Conservation (phyloP, 257 asterid species). For the Echium plantagineum region DNA sequence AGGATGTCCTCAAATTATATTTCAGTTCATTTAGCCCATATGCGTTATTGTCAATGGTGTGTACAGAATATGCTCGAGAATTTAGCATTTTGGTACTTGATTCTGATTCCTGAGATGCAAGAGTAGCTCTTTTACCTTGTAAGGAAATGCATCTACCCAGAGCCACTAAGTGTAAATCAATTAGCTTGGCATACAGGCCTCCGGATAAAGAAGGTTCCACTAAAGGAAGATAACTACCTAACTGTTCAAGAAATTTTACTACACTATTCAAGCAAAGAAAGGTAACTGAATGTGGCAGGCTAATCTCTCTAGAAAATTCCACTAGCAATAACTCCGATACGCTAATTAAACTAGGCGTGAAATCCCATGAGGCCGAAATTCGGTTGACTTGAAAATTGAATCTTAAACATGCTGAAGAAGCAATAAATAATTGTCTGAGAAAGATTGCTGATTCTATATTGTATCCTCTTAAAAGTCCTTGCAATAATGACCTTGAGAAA, state of each 20-base stretch:
- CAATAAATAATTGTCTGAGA: slow-evolving; percentile 55
- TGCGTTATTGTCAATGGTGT: slow-evolving; percentile 20
- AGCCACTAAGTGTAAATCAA: slow-evolving; percentile 63
- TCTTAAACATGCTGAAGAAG: slow-evolving; percentile 71
- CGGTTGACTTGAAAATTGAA: slow-evolving; percentile 36
- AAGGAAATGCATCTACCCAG: slow-evolving; percentile 80
- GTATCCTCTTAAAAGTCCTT: slow-evolving; percentile 44
- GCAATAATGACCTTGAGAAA: slow-evolving; percentile 38
- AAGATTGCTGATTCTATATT: slow-evolving; percentile 49
- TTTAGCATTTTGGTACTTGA: slow-evolving; percentile 33
- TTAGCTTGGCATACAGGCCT: slow-evolving; percentile 40
- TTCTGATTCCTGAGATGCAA: slow-evolving; percentile 52
- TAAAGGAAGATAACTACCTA: slow-evolving; percentile 52
- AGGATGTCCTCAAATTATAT: slow-evolving; percentile 53
- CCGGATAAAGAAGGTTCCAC: slow-evolving; percentile 46
- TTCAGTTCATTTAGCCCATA: slow-evolving; percentile 42
- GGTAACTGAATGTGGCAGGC: slow-evolving; percentile 29
- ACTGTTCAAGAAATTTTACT: slow-evolving; percentile 64
- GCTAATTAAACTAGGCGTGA: slow-evolving; percentile 35
- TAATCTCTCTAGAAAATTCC: slow-evolving; percentile 43
- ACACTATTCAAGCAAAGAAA: slow-evolving; percentile 55
- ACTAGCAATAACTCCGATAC: slow-evolving; percentile 44
- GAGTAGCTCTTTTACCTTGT: slow-evolving; percentile 61
- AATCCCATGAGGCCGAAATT: slow-evolving; percentile 32
- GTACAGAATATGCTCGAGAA: slow-evolving; percentile 15